These are phyloP conservation scores for Pythium phragmitis DNA, from an alignment of 352 stramenopile genomes.

Conservation along the genomic window DNA sequence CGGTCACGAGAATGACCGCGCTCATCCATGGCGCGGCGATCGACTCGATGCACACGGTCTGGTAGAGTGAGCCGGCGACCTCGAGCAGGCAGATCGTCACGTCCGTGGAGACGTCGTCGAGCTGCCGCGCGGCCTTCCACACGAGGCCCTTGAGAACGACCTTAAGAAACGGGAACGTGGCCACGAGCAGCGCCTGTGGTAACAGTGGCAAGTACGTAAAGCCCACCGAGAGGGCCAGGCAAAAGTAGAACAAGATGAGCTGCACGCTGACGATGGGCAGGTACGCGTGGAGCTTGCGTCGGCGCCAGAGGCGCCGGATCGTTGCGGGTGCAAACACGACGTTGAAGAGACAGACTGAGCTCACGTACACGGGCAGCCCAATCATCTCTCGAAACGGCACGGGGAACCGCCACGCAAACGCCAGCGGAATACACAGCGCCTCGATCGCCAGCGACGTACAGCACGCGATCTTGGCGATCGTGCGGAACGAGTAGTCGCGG, in stretches of 20 bases:
- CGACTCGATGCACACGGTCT: constrained; percentile 34
- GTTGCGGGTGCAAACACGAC: constrained; percentile 1
- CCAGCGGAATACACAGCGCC: neutral
- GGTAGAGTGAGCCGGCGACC: constrained; percentile 34
- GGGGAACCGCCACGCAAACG: constrained; percentile 24
- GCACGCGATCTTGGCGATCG: constrained; percentile 11
- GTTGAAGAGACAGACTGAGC: constrained; percentile 2
- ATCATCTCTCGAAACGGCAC: constrained; percentile 24
- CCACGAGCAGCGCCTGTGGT: constrained; percentile 28
- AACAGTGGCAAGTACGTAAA: constrained; percentile 28
- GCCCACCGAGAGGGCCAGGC: constrained; percentile 26
- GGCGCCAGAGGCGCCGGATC: constrained; percentile 8
- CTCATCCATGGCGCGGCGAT: constrained; percentile 4
- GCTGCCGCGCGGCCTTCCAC: constrained; percentile 33
- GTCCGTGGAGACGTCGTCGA: constrained; percentile 41
- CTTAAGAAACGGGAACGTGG: constrained; percentile 31
- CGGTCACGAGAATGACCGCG: constrained; percentile 17
- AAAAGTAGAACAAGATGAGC: constrained; percentile 21
- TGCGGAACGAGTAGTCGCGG: constrained; percentile 12
- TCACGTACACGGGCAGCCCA: constrained; percentile 5
- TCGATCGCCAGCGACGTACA: neutral
- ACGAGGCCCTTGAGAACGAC: constrained; percentile 26
- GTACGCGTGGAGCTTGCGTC: constrained; percentile 11
- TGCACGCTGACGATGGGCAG: constrained; percentile 12
- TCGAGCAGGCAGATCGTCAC: constrained; percentile 43